Evolutionary conservation across 331 rosid species (phyloP).

Genomic region (Rhamnella rubrinervis): DNA sequence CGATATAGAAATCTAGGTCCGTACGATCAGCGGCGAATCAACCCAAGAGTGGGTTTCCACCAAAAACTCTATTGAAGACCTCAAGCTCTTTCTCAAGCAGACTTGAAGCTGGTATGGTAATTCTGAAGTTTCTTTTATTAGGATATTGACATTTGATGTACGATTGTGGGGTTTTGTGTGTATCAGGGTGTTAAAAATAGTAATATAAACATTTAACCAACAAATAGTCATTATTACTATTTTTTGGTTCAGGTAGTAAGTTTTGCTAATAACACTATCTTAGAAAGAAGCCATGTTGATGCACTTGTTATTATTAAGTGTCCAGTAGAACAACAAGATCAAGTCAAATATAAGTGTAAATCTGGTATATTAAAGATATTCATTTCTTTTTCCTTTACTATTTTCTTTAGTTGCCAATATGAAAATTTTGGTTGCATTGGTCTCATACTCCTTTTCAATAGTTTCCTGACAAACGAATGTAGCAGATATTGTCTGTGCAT

Average conservation of each 20-base stretch:
- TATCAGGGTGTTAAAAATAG: conserved; percentile 73
- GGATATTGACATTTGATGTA: neutral
- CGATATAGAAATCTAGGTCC: conserved; percentile 50
- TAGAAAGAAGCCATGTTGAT: conserved; percentile 43
- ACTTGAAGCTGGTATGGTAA: neutral
- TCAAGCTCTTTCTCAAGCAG: conserved; percentile 64
- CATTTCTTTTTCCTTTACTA: conserved; percentile 6
- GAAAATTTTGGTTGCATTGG: conserved; percentile 17
- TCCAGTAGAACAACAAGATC: conserved; percentile 31
- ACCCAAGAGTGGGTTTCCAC: conserved; percentile 39
- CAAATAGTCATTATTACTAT: neutral
- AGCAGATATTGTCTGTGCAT: conserved; percentile 44
- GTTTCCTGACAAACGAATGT: conserved; percentile 44
- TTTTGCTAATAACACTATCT: conserved; percentile 40
- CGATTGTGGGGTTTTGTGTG: neutral
- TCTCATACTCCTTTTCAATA: conserved; percentile 34
- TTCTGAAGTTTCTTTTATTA: neutral
- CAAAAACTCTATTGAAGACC: conserved; percentile 44
- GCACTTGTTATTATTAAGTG: conserved; percentile 35
- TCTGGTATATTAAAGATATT: conserved; percentile 42
- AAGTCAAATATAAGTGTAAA: conserved; percentile 24
- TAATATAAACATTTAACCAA: neutral
- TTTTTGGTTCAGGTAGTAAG: conserved; percentile 48
- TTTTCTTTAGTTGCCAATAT: conserved; percentile 10
- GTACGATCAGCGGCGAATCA: conserved; percentile 66